Percentiles rank a stretch among this genome's conserved stretches.
Evolutionary conservation across 2,329 filamentous ascomycete species (phyloP).

Genomic region (Grosmannia huntii): DNA sequence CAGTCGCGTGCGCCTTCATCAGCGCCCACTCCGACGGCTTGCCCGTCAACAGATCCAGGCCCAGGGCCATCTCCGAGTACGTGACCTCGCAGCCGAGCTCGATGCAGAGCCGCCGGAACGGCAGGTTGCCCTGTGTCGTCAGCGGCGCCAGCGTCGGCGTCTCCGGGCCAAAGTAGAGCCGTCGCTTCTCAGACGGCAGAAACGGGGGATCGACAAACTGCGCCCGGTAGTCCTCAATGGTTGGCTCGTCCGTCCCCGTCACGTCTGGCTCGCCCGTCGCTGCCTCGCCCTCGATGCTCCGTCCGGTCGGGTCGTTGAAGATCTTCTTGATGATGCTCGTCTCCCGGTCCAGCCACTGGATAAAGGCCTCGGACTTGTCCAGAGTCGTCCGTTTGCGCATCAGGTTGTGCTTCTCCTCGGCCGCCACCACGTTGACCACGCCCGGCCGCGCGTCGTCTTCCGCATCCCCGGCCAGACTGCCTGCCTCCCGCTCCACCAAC

Average conservation of each 20-base stretch:
- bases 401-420: conserved; percentile 60
- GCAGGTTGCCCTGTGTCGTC: conserved; percentile 92
- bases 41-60: conserved; percentile 77
- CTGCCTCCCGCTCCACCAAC: conserved; percentile 35
- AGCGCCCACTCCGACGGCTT: conserved; percentile 89
- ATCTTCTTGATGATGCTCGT: conserved; percentile 34
- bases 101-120: conserved; percentile 81
- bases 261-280: conserved; percentile 12
- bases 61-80: conserved; percentile 97
- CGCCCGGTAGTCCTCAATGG: conserved; percentile 55
- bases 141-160: conserved; percentile 89
- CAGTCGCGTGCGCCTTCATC: conserved; percentile 81
- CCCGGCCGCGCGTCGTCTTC: conserved; percentile 45
- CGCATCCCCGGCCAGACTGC: conserved; percentile 10
- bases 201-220: conserved; percentile 77
- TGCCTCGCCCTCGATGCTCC: conserved; percentile 7
- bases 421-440: conserved; percentile 62
- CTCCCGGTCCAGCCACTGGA: conserved; percentile 64
- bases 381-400: conserved; percentile 59
- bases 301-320: conserved; percentile 24
- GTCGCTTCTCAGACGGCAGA: conserved; percentile 82
- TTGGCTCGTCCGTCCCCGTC: conserved; percentile 16
- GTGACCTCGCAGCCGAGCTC: conserved; percentile 84
- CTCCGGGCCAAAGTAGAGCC: conserved; percentile 85
- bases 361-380: conserved; percentile 62